Base-by-base conservation (phyloP, 495 filamentous ascomycete genomes). In the Podospora comata region DNA sequence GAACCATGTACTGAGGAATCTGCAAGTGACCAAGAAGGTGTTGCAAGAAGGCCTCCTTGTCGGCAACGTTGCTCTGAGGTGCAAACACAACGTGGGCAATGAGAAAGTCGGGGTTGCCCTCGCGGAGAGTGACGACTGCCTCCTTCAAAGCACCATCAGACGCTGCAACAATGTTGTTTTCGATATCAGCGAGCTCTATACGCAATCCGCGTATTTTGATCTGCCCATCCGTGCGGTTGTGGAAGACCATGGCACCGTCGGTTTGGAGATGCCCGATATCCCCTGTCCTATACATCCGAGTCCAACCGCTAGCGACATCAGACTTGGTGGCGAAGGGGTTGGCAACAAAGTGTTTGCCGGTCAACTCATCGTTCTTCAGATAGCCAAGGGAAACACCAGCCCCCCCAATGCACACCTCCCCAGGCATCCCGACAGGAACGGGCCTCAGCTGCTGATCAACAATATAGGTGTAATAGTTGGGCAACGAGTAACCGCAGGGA, bases 181-280 rank as follows among this genome's bases (percentile, higher is more conserved):
- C 84, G 5, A 87, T 75, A 15, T 88, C 86, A 16, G 75, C 62
- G 0, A 88, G 66, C 5, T 88, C 84, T 11, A 87, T 80, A 0
- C 85, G 83, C 6, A 85, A 63, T 0, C 86, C 86, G 0, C 81
- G 73, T 3, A 88, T 54, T 66, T 88, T 87, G 54, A 86, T 69
- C 68, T 85, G 82, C 5, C 83, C 83, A 0, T 65, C 68, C 6
- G 84, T 78, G 1, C 85, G 80, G 2, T 78, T 77, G 0, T 74
- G 58, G 53, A 83, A 71, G 0, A 79, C 56, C 1, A 87, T 48
- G 0, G 68, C 13, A 0, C 85, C 85, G 63, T 83, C 81, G 0
- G 58, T 18, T 4, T 53, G 61, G 4, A 81, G 61, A 15, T 67
- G 71, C 2, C 79, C 81, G 0, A 64, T 64, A 63, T 86, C 83